phyloP scores from a whole-genome alignment of 306 rosid genomes.

The Oxytropis ochrocephala region DNA sequence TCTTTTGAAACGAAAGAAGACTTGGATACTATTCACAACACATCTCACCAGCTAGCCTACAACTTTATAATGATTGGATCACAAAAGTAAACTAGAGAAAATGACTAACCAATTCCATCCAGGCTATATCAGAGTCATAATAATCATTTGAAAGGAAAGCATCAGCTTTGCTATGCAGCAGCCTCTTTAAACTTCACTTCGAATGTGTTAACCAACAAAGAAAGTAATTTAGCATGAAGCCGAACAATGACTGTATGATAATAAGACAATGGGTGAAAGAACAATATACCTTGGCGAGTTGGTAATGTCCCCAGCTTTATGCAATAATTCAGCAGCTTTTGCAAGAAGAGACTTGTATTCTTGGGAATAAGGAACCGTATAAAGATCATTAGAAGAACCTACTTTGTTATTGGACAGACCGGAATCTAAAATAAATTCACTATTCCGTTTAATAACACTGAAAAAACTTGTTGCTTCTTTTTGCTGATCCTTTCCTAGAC shows the following conservation, averaged over 20 bases:
- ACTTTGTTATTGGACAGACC: slow-evolving; percentile 18
- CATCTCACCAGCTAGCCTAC: not conserved
- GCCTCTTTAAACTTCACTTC: slow-evolving; percentile 69
- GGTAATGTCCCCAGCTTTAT: slow-evolving; percentile 67
- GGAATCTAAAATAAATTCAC: slow-evolving; percentile 53
- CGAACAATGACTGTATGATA: not conserved
- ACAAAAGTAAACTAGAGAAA: slow-evolving; percentile 10
- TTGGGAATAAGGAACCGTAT: slow-evolving; percentile 61
- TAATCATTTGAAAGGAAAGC: slow-evolving; percentile 91
- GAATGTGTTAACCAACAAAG: slow-evolving; percentile 15
- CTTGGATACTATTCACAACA: not conserved
- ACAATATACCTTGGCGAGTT: slow-evolving; percentile 59
- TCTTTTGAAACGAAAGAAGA: not conserved
- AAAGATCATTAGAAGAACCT: slow-evolving; percentile 44
- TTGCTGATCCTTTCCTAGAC: slow-evolving; percentile 56
- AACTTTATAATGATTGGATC: not conserved
- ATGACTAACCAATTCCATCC: slow-evolving; percentile 90
- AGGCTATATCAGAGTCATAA: slow-evolving; percentile 83
- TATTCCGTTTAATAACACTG: slow-evolving; percentile 67
- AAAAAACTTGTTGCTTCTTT: slow-evolving; percentile 65
- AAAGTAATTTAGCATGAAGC: slow-evolving; percentile 7
- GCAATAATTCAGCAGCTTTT: slow-evolving; percentile 73
- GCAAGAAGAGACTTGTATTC: slow-evolving; percentile 64
- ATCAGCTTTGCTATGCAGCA: slow-evolving; percentile 82
- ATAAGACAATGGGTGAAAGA: slow-evolving; percentile 8